Evolutionary conservation across 768 basidiomycete species (phyloP), one percentile per base, ranked within the genome.

Genomic region (Serendipita indica): DNA sequence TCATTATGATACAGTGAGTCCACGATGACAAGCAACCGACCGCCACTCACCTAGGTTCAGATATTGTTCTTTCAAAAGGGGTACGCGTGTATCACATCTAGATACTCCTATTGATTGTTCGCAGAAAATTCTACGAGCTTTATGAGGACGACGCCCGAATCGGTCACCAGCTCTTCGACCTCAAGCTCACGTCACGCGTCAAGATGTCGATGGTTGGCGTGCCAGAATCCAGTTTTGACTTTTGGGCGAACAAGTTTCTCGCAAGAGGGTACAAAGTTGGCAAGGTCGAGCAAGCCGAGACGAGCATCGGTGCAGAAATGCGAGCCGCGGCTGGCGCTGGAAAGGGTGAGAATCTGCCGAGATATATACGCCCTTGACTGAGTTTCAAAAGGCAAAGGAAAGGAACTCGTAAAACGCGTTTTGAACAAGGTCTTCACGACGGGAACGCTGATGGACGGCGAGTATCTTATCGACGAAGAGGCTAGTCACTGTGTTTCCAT

Each of bases 161-260:
- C 56, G 96, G 96, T 0, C 91, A 98, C 69, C 84, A 83, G 65
- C 83, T 93, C 58, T 99, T 99, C 67, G 96, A 98, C 65, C 73
- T 99, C 60, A 98, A 99, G 49, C 75, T 90, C 33, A 90, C 88
- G 0, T 77, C 84, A 58, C 75, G 96, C 61, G 96, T 98, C 45
- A 98, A 98, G 71, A 99, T 99, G 96, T 91, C 84, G 61, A 99
- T 99, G 94, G 94, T 94, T 57, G 96, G 96, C 34, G 93, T 98
- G 3, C 96, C 96, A 0, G 96, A 98, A 67, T 82, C 79, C 71
- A 82, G 83, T 1, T 93, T 99, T 71, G 90, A 93, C 65, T 85
- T 86, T 65, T 93, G 88, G 89, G 86, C 86, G 16, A 86, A 84
- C 2, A 90, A 89, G 73, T 90, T 90, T 64, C 78, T 90, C 27